Evolutionary conservation across 2,329 filamentous ascomycete genomes (phyloP).

Genomic region (Metarhizium guizhouense): DNA sequence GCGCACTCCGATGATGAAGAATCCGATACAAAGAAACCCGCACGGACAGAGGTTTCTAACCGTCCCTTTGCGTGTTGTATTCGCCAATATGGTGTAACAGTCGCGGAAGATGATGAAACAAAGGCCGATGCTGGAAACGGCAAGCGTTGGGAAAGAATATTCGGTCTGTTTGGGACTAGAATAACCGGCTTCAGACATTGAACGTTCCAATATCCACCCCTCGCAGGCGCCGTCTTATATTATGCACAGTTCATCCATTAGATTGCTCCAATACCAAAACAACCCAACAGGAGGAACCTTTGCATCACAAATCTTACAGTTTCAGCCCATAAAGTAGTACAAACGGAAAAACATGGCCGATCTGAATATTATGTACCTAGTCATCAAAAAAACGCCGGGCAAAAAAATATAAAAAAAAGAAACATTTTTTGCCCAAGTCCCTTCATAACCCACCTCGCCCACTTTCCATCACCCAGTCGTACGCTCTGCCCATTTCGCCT

Average conservation of each 20-base stretch:
- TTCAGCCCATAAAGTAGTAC: slow-evolving; percentile 1
- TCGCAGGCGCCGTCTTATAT: too few relatives aligned
- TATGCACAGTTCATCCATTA: too few relatives aligned
- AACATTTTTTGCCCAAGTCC: not conserved
- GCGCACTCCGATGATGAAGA: slow-evolving; percentile 10
- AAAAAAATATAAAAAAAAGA: slow-evolving; percentile 1
- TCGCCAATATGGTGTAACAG: slow-evolving; percentile 56
- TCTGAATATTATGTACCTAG: not conserved
- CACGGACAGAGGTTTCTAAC: slow-evolving; percentile 30
- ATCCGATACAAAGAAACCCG: slow-evolving; percentile 1
- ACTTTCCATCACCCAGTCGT: not conserved
- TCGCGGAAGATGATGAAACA: slow-evolving; percentile 27
- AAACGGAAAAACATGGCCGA: not conserved
- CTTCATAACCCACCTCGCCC: not conserved
- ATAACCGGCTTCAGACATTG: slow-evolving; percentile 26
- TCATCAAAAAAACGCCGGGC: slow-evolving; percentile 5
- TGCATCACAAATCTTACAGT: not conserved
- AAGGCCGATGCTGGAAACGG: slow-evolving; percentile 36
- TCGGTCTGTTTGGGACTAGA: slow-evolving; percentile 55
- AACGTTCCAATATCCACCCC: not conserved
- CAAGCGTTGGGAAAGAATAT: slow-evolving; percentile 52
- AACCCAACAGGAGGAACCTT: too few relatives aligned
- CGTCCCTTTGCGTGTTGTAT: slow-evolving; percentile 62
- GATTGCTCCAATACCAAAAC: not conserved
- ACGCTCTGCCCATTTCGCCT: not conserved